Base-by-base conservation (phyloP, 805 yeast species). In the Schizosaccharomyces japonicus region DNA sequence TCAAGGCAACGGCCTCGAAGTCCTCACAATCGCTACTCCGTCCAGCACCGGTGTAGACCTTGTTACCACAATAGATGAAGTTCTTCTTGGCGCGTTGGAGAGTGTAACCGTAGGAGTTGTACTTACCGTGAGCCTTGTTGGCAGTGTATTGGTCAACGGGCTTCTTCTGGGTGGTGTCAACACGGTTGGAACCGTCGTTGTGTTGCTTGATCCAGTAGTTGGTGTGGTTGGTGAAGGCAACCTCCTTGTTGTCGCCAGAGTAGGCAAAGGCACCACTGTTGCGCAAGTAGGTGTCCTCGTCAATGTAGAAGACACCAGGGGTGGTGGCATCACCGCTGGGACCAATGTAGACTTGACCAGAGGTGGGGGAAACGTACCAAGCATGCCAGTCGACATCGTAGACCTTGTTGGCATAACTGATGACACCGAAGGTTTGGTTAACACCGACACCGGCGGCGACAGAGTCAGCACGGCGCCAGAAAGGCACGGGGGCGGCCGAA, bases 181-280 rank as follows among this genome's bases (percentile, higher is more conserved):
- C 42, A 36, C 42, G 42, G 42, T 36, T 25, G 5, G 25, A 19
- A 36, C 42, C 42, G 11, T 36, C 42, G n/a, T 36, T 27, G 23
- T 36, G 42, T 23, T 36, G 25, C 27, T 23, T 36, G 15, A 13
- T 23, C 42, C 23, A 19, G 13, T 23, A 36, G 28, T 36, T 27
- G 26, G 42, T 36, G 27, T 36, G 42, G 42, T 36, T 36, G 42
- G 42, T 36, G 26, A 36, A 36, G 17, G 17, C 25, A 11, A 36
- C 13, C 3, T 36, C 42, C 10, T 7, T 17, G 42, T 36, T 36
- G 42, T 15, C 23, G 23, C 42, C 42, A 36, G 23, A 19, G 42
- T n/a, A 36, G 23, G 42, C 42, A 19, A 19, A 36, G 13, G 17
- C 23, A 15, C 13, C 13, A 27, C 42, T 32, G 19, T 32, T 21